Evolutionary conservation across 2,329 filamentous ascomycete species (phyloP).

Genomic region (Paecilomyces sp.): DNA sequence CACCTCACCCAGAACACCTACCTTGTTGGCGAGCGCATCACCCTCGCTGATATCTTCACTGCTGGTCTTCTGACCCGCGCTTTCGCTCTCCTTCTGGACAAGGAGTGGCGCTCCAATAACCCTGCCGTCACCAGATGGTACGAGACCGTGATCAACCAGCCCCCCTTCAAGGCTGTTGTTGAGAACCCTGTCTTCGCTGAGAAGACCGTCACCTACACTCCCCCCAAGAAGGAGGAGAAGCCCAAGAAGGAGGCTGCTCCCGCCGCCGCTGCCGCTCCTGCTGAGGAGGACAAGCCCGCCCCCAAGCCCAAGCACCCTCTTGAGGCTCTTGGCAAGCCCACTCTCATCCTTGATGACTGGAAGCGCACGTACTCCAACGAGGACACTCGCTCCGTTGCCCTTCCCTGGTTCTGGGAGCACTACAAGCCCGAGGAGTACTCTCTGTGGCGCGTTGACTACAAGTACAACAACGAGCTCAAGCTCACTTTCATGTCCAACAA

Average conservation of each 20-base stretch:
- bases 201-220: constrained; percentile 64
- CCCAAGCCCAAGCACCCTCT: constrained; percentile 97
- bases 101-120: constrained; percentile 74
- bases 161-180: constrained; percentile 76
- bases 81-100: constrained; percentile 92
- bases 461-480: constrained; percentile 98
- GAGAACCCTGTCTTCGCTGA: constrained; percentile 73
- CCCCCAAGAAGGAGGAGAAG: constrained; percentile 63
- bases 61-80: constrained; percentile 73
- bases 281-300: constrained; percentile 58
- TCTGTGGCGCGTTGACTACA: constrained; percentile 90
- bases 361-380: constrained; percentile 99
- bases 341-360: constrained; percentile 87
- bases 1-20: constrained; percentile 91
- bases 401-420: constrained; percentile 99
- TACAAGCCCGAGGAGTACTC: constrained; percentile 92
- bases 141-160: constrained; percentile 86
- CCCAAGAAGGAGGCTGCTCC: constrained; percentile 65
- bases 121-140: constrained; percentile 91
- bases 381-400: constrained; percentile 69
- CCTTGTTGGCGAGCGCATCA: constrained; percentile 96
- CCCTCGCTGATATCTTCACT: constrained; percentile 87
- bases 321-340: constrained; percentile 71
- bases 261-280: constrained; percentile 51
- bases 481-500: constrained; percentile 99